Conservation (phyloP, 495 filamentous ascomycete species). For the Pseudoneurospora amorphoporcata region DNA sequence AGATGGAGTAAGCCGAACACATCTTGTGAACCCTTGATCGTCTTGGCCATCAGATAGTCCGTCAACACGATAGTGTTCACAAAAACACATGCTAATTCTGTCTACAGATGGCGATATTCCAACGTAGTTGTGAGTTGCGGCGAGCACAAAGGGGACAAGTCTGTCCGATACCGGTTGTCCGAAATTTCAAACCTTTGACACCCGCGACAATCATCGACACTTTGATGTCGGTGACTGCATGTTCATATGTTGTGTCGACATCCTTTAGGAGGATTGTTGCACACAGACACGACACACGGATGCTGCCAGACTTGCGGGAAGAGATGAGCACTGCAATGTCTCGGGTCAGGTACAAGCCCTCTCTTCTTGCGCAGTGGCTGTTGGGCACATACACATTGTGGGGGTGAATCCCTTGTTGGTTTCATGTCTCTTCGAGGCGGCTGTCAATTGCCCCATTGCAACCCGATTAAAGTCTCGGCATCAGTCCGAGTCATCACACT, state of each 20-base stretch:
- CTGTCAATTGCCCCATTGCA: constrained; percentile 1
- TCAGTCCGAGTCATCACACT: background rate
- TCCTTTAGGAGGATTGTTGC: background rate
- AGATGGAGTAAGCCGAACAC: background rate
- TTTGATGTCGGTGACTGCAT: background rate
- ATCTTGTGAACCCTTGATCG: background rate
- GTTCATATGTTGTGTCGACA: background rate
- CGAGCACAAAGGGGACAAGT: background rate
- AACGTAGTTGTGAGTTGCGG: background rate
- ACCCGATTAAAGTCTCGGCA: constrained; percentile 3
- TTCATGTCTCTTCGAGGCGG: background rate
- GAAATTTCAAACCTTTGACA: background rate
- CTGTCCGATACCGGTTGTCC: background rate
- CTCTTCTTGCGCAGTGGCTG: constrained; percentile 2
- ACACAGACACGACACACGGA: background rate
- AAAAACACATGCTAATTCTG: background rate
- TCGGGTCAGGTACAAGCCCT: background rate
- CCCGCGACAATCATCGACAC: background rate
- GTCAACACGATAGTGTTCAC: background rate
- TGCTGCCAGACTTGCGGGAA: background rate
- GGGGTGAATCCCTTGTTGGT: constrained; percentile 7
- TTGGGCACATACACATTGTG: constrained; percentile 15
- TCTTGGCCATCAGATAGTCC: background rate
- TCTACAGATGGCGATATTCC: background rate
- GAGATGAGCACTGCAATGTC: background rate